Percentiles rank a stretch among this genome's conserved stretches.
phyloP scores from a whole-genome alignment of 2,329 filamentous ascomycete genomes.

The Fusarium sp. region DNA sequence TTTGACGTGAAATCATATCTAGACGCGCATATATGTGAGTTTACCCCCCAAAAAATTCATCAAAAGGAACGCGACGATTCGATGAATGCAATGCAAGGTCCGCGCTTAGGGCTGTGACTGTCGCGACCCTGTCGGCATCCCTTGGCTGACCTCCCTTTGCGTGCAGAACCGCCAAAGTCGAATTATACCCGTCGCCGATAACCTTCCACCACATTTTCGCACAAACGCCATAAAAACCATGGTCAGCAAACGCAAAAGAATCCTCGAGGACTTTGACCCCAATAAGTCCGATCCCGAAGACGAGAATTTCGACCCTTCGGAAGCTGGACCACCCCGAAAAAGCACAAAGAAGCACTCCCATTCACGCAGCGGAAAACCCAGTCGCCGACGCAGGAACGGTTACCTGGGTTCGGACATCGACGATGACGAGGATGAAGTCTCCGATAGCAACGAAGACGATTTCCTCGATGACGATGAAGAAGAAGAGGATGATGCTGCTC shows the following conservation, averaged over 20 bases:
- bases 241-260: constrained; percentile 65
- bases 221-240: constrained; percentile 29
- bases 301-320: constrained; percentile 69
- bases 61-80: not conserved
- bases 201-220: constrained; percentile 1
- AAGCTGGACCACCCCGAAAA: constrained; percentile 53
- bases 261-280: constrained; percentile 68
- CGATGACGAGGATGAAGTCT: constrained; percentile 63
- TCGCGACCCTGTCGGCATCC: constrained; percentile 9
- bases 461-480: constrained; percentile 60
- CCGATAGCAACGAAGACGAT: constrained; percentile 61
- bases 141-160: constrained; percentile 28
- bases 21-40: constrained; percentile 36
- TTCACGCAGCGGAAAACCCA: constrained; percentile 46
- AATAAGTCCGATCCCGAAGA: constrained; percentile 74
- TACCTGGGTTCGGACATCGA: constrained; percentile 72
- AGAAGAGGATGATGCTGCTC: constrained; percentile 53
- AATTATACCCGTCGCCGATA: constrained; percentile 16
- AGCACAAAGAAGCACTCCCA: constrained; percentile 55
- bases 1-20: constrained; percentile 38
- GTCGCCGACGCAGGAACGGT: constrained; percentile 51
- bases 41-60: constrained; percentile 6
- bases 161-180: constrained; percentile 24
- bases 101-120: not conserved
- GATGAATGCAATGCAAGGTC: not conserved